phyloP scores from a whole-genome alignment of 139 green algal genomes.

The Yamagishiella unicocca region DNA sequence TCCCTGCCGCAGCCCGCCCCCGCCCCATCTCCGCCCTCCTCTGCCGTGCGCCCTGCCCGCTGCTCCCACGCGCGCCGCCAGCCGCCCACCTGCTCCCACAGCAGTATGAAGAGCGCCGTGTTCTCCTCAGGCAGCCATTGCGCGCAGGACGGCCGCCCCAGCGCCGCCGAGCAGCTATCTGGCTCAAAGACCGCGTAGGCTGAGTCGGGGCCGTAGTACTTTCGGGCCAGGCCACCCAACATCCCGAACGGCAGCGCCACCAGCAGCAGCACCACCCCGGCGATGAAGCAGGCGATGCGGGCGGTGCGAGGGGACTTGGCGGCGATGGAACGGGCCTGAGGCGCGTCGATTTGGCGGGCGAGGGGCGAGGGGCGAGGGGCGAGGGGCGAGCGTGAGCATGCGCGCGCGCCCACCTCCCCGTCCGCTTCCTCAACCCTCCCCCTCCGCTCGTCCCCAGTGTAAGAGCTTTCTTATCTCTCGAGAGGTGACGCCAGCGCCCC shows the following conservation, averaged over 20 bases:
- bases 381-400: no score
- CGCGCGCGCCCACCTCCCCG: no score
- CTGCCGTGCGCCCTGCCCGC: no score
- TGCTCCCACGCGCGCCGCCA: background rate
- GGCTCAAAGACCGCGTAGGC: slow-evolving; percentile 45
- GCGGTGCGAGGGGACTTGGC: slow-evolving; percentile 47
- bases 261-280: slow-evolving; percentile 45
- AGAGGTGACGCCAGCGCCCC: no score
- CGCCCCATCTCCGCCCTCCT: no score
- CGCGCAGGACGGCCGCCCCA: slow-evolving; percentile 54
- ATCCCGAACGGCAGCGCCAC: slow-evolving; percentile 58
- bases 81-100: slow-evolving; percentile 33
- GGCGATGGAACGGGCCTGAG: slow-evolving; percentile 59
- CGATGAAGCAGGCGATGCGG: slow-evolving; percentile 50
- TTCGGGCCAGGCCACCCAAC: slow-evolving; percentile 31
- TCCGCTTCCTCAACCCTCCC: no score
- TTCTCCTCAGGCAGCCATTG: slow-evolving; percentile 54
- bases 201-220: slow-evolving; percentile 46
- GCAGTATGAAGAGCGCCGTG: slow-evolving; percentile 54
- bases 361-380: no score
- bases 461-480: no score
- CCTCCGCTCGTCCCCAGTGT: no score
- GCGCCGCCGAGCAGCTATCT: slow-evolving; percentile 54
- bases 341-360: background rate
- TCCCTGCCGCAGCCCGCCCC: no score